Conservation (phyloP, 805 yeast species). For the Cyberlindnera subsufficiens region DNA sequence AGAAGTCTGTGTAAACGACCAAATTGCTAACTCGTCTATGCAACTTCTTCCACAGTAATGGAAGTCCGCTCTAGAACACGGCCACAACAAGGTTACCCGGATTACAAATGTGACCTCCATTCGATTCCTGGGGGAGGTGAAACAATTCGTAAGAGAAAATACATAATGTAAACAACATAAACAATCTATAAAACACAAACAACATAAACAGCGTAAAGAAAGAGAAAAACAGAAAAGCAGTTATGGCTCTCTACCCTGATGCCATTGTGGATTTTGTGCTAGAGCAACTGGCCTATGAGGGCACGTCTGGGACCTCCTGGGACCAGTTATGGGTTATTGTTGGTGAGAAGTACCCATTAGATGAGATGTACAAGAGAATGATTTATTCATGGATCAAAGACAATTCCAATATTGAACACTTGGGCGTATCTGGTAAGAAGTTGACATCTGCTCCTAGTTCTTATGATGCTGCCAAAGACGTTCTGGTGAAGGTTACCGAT, state of each 20-base stretch:
- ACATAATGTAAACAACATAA: not conserved
- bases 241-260: slow-evolving; percentile 11
- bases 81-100: no score
- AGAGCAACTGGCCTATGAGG: slow-evolving; percentile 31
- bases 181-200: not conserved
- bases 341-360: slow-evolving; percentile 14
- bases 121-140: no score
- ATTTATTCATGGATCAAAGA: slow-evolving; percentile 33
- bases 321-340: slow-evolving; percentile 29
- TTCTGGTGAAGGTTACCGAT: slow-evolving; percentile 36
- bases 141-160: no score
- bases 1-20: no score
- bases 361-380: slow-evolving; percentile 27
- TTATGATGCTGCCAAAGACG: slow-evolving; percentile 5
- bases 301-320: slow-evolving; percentile 27
- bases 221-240: not conserved
- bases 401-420: slow-evolving; percentile 16
- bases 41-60: no score
- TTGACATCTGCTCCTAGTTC: slow-evolving; percentile 1
- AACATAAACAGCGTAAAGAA: not conserved
- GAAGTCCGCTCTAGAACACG: no score
- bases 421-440: not conserved
- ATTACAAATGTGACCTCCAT: no score
- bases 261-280: slow-evolving; percentile 27
- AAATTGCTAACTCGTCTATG: no score